phyloP scores from a whole-genome alignment of 345 rosid species.

The Rhodamnia rubescens region DNA sequence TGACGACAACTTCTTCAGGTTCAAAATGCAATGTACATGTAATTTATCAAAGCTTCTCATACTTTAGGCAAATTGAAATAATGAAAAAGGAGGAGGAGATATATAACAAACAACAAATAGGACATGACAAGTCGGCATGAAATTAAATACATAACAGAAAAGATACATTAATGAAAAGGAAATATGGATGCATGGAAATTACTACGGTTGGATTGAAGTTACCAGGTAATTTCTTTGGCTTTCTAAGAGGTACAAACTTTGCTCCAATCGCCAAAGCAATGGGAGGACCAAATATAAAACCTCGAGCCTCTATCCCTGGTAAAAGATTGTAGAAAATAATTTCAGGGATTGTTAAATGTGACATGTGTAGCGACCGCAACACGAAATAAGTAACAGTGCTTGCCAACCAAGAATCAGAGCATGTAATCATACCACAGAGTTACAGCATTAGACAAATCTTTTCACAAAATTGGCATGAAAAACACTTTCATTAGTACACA shows the following conservation, averaged over 20 bases:
- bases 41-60: not conserved
- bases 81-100: not conserved
- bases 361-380: not conserved
- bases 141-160: not conserved
- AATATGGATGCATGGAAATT: not conserved
- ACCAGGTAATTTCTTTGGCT: conserved; percentile 94
- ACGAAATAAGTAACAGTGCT: not conserved
- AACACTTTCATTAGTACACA: not conserved
- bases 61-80: not conserved
- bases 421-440: not conserved
- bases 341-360: not conserved
- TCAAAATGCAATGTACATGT: not conserved
- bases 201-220: not conserved
- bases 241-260: conserved; percentile 87
- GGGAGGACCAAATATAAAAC: conserved; percentile 92
- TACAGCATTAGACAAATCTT: not conserved
- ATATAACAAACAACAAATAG: not conserved
- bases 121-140: not conserved
- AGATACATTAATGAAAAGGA: not conserved
- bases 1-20: not conserved
- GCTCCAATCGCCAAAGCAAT: conserved; percentile 98
- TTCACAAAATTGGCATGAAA: not conserved
- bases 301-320: conserved; percentile 95
- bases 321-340: not conserved
- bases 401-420: not conserved